Conservation (phyloP, 2,329 filamentous ascomycete species). For the Aspergillus brunneoviolaceus region DNA sequence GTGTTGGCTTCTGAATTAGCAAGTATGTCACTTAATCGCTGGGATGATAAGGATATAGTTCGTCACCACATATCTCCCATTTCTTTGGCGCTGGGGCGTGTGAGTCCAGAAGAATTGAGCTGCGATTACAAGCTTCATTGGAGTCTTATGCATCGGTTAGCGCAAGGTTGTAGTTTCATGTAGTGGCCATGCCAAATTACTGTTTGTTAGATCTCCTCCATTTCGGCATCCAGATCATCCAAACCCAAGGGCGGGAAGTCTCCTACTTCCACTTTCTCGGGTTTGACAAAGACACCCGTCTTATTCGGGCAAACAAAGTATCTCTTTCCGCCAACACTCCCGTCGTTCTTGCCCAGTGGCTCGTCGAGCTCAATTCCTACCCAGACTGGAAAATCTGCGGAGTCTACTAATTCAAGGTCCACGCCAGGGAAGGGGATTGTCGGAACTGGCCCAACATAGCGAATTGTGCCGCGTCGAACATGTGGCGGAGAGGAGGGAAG, state of each 20-base stretch:
- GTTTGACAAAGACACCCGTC: conserved; percentile 61
- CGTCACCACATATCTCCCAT: background rate
- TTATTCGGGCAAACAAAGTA: conserved; percentile 57
- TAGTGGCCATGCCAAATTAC: background rate
- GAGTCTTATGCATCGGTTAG: background rate
- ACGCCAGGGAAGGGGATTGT: conserved; percentile 39
- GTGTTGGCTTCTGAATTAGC: conserved; percentile 5
- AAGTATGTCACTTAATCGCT: conserved; percentile 1
- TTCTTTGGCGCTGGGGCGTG: background rate
- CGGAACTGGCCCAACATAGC: conserved; percentile 43
- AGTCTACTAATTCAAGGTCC: conserved; percentile 13
- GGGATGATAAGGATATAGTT: conserved; percentile 1
- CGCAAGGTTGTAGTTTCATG: background rate
- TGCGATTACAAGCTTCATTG: background rate
- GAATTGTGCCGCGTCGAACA: conserved; percentile 45
- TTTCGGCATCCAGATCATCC: conserved; percentile 55
- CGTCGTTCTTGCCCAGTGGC: conserved; percentile 65
- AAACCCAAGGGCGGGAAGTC: conserved; percentile 54
- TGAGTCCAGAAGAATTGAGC: background rate
- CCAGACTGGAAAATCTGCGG: conserved; percentile 47
- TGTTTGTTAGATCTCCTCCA: conserved; percentile 51
- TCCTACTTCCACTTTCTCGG: conserved; percentile 62
- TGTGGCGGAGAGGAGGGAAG: conserved; percentile 45
- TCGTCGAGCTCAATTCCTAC: conserved; percentile 62
- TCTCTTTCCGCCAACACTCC: conserved; percentile 49